Evolutionary conservation across 306 rosid species (phyloP), one percentile per base, ranked within the genome.

Genomic region (Potentilla sterilis): DNA sequence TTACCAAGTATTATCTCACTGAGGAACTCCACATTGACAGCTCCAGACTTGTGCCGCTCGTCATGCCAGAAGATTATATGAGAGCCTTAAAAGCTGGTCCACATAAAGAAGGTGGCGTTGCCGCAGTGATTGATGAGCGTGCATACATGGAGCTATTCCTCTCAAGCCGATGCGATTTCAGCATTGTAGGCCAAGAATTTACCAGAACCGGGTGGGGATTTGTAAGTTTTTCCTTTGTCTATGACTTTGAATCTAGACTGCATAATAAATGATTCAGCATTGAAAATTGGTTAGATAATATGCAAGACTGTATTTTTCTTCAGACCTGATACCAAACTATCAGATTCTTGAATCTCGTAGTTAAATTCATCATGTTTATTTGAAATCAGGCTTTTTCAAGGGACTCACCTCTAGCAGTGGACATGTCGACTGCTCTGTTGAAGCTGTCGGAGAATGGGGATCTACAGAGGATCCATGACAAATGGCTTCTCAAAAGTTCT

Each of bases 151-250:
- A 96, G 77, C 85, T 90, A 61, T 96, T 96, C 89, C 99, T 96
- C 72, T 87, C 99, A 37, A 87, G 82, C 77, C 86, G 85, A 16
- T 96, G 99, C 34, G 85, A 96, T 18, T 89, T 88, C 69, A 85
- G 90, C 68, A 73, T 96, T 62, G 84, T 90, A 5, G 99, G 99
- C 79, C 96, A 83, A 83, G 93, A 92, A 78, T 96, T 96, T 89
- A 92, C 99, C 77, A 87, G 89, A 89, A 86, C 89, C 4, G 97
- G 97, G 8, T 96, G 97, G 98, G 99, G 99, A 85, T 95, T 90
- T 88, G 99, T 96, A 81, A 90, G 99, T 87, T 47, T 75, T 75
- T 74, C 47, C 72, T 70, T 70, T 69, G 48, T 77, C 49, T 43
- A 21, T 38, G 21, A 24, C 13, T 58, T 9, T 54, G 10, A 2